Base-by-base conservation (phyloP, 495 filamentous ascomycete species). In the Daldinia loculata region DNA sequence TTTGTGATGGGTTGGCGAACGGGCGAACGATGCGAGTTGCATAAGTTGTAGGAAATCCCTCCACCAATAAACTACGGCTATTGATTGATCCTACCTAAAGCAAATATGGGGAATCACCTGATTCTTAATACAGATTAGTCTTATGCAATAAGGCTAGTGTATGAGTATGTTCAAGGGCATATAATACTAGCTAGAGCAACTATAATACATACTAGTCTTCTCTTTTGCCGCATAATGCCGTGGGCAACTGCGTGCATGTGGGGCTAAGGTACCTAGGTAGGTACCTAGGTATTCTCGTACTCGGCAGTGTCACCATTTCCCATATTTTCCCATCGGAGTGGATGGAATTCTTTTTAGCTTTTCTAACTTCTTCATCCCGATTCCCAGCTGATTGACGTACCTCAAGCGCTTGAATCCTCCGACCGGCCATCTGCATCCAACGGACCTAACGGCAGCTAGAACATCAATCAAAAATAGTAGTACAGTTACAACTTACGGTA, bases 261-360 rank as follows among this genome's bases (percentile, higher is more conserved):
- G 19, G 41, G 17, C 41, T 48, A 19, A 48, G 9, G n/a, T n/a
- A n/a, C n/a, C n/a, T n/a, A n/a, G n/a, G n/a, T n/a, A n/a, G n/a
- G n/a, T n/a, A n/a, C n/a, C n/a, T n/a, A 26, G 27, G n/a, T 48
- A 22, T 22, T 48, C 15, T 6, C n/a, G 19, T 22, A 48, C 17
- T 22, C 41, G 41, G 41, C 41, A 48, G 19, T 48, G 41, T 48
- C 4, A 22, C 27, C 29, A 53, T 27, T 62, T 12, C 2, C 24
- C 32, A 51, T 61, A 19, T 32, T 55, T 48, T 57, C 56, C 56
- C 62, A 26, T 71, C 50, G 52, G 63, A 67, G 36, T 32, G 19
- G 24, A 68, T 68, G 64, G 69, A 68, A 72, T 68, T 67, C 55
- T 60, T 72, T 72, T 51, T n/a, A 51, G 19, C 36, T 57, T 22